Evolutionary conservation across 2,329 filamentous ascomycete genomes (phyloP).

Genomic region (Scleromitrula shiraiana): DNA sequence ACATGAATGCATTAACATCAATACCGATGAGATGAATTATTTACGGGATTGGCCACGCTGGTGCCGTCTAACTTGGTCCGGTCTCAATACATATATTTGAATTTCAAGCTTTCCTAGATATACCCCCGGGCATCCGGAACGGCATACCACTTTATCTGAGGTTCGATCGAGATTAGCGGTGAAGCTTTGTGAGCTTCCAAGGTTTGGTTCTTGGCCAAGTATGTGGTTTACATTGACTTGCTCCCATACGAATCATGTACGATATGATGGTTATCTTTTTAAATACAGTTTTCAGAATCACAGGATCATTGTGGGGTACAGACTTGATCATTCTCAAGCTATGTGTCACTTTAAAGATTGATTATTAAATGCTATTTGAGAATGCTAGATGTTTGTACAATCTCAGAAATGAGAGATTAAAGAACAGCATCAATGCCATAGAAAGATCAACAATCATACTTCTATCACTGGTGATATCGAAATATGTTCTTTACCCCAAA

Average conservation of each 20-base stretch:
- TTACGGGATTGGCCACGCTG: slow-evolving; percentile 4
- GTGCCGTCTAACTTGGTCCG: slow-evolving; percentile 8
- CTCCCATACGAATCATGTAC: background rate
- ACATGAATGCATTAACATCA: background rate
- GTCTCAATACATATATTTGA: background rate
- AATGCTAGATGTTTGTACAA: background rate
- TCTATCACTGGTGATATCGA: background rate
- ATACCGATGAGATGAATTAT: no score
- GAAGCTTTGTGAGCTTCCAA: slow-evolving; percentile 4
- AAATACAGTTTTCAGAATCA: background rate
- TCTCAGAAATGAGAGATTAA: slow-evolving; percentile 4
- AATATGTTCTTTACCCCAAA: no score
- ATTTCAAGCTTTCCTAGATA: no score
- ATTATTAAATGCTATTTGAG: background rate
- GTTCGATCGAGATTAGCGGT: slow-evolving; percentile 8
- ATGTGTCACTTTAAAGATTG: slow-evolving; percentile 3
- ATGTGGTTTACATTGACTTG: background rate
- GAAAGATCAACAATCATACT: no score
- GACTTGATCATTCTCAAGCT: background rate
- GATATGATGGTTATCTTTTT: background rate
- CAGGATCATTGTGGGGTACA: background rate
- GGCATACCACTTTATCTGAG: slow-evolving; percentile 4
- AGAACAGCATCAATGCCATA: background rate
- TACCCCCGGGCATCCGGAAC: background rate
- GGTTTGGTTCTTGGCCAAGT: background rate